phyloP scores from a whole-genome alignment of 106 monocot species.

The Agapanthus africanus region DNA sequence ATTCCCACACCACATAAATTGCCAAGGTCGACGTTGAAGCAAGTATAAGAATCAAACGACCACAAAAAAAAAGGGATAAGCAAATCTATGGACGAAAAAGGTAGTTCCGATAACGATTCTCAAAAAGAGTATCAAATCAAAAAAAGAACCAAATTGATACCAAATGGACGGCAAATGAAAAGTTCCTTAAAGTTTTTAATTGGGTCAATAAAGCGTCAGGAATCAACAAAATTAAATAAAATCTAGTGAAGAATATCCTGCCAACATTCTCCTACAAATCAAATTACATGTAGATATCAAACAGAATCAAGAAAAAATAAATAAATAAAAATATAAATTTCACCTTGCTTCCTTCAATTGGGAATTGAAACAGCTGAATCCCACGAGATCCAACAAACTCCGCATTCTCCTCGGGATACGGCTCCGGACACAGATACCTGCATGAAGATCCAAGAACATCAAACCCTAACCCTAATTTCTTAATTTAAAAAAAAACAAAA shows the following conservation, averaged over 20 bases:
- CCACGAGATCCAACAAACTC: conserved; percentile 35
- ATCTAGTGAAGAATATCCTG: not conserved
- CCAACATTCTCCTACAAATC: not conserved
- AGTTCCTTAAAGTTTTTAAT: not conserved
- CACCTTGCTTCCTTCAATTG: conserved; percentile 61
- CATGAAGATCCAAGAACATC: not conserved
- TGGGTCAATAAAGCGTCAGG: not conserved
- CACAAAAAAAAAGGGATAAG: not conserved
- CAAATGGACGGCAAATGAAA: not conserved
- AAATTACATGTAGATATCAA: not conserved
- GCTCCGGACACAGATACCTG: conserved; percentile 72
- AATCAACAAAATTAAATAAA: not conserved
- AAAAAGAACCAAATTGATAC: not conserved
- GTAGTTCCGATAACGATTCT: not conserved
- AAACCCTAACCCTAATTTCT: not conserved
- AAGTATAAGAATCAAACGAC: not conserved
- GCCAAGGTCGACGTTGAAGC: no score
- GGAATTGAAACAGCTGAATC: conserved; percentile 46
- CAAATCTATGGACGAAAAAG: not conserved
- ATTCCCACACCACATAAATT: no score
- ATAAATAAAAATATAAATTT: not conserved
- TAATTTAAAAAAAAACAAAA: not conserved
- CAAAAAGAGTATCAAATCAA: not conserved
- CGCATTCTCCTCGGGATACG: conserved; percentile 44
- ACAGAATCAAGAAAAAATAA: not conserved